Base-by-base conservation (phyloP, 306 rosid genomes). In the Prunus persica region DNA sequence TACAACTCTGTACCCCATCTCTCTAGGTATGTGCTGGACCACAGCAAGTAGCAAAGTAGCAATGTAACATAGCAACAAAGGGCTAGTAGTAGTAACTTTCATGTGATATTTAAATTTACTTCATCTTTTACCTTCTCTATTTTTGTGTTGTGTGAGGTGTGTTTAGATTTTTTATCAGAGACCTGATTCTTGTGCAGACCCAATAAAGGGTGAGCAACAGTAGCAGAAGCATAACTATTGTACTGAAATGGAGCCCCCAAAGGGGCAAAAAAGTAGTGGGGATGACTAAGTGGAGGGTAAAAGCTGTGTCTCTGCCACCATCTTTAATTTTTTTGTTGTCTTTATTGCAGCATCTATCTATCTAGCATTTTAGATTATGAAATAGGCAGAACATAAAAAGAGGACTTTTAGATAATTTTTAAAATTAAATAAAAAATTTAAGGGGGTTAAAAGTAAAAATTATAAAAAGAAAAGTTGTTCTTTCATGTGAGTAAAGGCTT, bases 11-110 rank as follows among this genome's bases (percentile, higher is more conserved):
- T 52, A 46, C 82, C 84, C 80, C 16, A 34, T 60, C 75, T 72
- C 50, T 63, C 56, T 80, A 64, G 84, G 79, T 82, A 74, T 84
- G 84, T 82, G 86, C 86, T 76, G 85, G 84, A 81, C 82, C 84
- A 81, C 79, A 68, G 63, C 47, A 73, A 22, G 22, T 22, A 22
- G 22, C 22, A 22, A 0, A 83, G 81, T 80, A 32, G 75, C 46
- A 54, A 61, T 81, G 22, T 78, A 61, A 60, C 85, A 83, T 65
- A 76, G 71, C 72, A 61, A 71, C 71, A 51, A 63, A 18, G 43
- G 71, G 22, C 66, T 20, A 57, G 49, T 57, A 46, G 51, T 61
- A 38, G 71, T 49, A 62, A 65, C 52, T 72, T 43, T 41, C 16
- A 15, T 72, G 20, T 52, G 13, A 63, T 51, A 69, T 74, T 80